Evolutionary conservation across 805 yeast species (phyloP).

Genomic region (Candida koratica): DNA sequence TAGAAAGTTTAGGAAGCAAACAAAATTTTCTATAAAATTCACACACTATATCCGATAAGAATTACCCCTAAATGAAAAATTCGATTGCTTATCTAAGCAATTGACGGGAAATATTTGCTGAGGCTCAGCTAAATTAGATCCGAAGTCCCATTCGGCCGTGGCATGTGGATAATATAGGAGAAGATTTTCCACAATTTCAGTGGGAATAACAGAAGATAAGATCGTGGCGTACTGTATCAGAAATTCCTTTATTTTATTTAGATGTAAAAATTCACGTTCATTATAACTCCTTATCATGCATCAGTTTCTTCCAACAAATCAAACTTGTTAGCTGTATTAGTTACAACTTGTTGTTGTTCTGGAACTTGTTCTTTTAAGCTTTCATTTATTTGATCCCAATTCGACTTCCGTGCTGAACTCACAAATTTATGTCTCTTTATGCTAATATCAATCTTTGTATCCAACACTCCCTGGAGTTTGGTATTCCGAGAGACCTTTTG

Average conservation of each 20-base stretch:
- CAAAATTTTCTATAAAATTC: slow-evolving; percentile 7
- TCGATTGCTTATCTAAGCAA: too few species aligned
- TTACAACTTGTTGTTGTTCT: slow-evolving; percentile 31
- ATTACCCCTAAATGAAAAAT: slow-evolving; percentile 2
- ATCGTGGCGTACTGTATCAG: too few species aligned
- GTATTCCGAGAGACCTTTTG: slow-evolving; percentile 46
- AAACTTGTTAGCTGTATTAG: slow-evolving; percentile 16
- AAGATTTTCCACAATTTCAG: too few species aligned
- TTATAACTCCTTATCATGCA: slow-evolving; percentile 19
- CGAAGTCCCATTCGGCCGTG: too few species aligned
- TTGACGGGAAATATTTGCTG: too few species aligned
- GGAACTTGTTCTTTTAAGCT: slow-evolving; percentile 24
- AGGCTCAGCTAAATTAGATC: too few species aligned
- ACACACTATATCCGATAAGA: slow-evolving; percentile 6
- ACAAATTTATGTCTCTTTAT: slow-evolving; percentile 60
- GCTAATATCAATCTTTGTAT: slow-evolving; percentile 61
- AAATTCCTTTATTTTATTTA: too few species aligned
- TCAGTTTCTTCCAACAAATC: slow-evolving; percentile 39
- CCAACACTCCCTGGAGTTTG: slow-evolving; percentile 51
- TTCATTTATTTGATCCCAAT: slow-evolving; percentile 62
- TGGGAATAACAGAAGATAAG: too few species aligned
- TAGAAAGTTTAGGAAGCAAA: slow-evolving; percentile 1
- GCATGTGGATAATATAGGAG: too few species aligned
- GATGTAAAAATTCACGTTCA: too few species aligned
- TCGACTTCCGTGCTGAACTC: slow-evolving; percentile 59